Evolutionary conservation across 2,329 filamentous ascomycete species (phyloP).

Genomic region (Neonectria sp.): DNA sequence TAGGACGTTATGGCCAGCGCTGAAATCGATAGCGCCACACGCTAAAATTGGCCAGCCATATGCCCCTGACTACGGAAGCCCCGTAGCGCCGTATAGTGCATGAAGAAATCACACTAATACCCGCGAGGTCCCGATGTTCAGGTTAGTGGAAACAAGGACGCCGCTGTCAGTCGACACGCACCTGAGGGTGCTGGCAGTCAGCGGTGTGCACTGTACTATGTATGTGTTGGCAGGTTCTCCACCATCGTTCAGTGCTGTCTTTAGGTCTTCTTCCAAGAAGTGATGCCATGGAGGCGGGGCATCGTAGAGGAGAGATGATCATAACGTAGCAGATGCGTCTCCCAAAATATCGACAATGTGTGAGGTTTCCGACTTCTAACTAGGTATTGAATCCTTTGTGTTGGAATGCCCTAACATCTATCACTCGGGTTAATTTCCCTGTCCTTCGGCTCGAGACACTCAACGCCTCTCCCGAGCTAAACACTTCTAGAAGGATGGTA

Average conservation of each 20-base stretch:
- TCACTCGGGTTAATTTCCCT: too few species aligned
- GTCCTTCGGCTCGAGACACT: too few species aligned
- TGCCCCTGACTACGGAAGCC: slow-evolving; percentile 9
- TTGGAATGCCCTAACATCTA: too few species aligned
- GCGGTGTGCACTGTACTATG: too few species aligned
- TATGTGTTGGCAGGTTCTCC: background rate
- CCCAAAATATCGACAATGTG: background rate
- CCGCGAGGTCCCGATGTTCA: background rate
- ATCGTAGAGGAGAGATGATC: background rate
- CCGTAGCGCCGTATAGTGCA: background rate
- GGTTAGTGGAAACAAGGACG: background rate
- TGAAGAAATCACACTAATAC: background rate
- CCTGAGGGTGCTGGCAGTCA: too few species aligned
- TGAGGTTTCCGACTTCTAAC: too few species aligned
- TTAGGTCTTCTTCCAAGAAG: too few species aligned
- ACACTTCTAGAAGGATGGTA: too few species aligned
- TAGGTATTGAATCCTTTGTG: too few species aligned
- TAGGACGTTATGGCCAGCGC: slow-evolving; percentile 4
- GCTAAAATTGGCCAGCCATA: background rate
- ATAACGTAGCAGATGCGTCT: background rate
- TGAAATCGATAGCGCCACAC: slow-evolving; percentile 18
- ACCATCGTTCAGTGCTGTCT: background rate
- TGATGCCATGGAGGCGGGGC: background rate
- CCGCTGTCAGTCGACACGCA: background rate
- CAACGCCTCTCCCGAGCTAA: too few species aligned